Evolutionary conservation across 2,329 filamentous ascomycete genomes (phyloP), one percentile per base, ranked within the genome.

Genomic region (Immersiporthe knoxdaviesiana): DNA sequence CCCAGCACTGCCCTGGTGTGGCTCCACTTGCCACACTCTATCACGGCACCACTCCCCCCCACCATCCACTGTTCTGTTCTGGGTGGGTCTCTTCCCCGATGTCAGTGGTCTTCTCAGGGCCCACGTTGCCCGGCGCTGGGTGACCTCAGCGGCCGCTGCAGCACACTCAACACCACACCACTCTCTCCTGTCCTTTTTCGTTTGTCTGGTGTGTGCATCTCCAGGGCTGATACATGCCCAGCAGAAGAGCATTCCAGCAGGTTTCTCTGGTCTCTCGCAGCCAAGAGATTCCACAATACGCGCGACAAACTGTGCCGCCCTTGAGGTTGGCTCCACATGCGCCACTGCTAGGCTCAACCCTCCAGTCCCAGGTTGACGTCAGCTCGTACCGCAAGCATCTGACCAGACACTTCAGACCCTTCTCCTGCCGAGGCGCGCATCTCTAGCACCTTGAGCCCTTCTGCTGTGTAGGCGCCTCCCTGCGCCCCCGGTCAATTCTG

Each of bases 361-460:
- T 37, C 18, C 35, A 37, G 21, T 35, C 37, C 18, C 39, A n/a
- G 60, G n/a, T 68, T 68, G 66, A 68, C 66, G 66, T 68, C 66
- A 68, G 60, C 35, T 44, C 37, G 30, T 63, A 56, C 59, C 47
- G 50, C 63, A 59, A 44, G 14, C 32, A 63, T 39, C 41, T 32
- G 37, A 62, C 37, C 24, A 44, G 18, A 62, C 59, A n/a, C n/a
- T n/a, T n/a, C n/a, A 21, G 35, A 35, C 35, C 35, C 35, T 62
- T 37, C 37, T 62, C 30, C 32, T 35, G 32, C 61, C 41, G 41
- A 63, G 18, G 50, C 61, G 61, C 61, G 24, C 41, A 35, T 30
- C 24, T 44, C n/a, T 58, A 44, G 54, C 30, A 63, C 61, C 12
- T 47, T 30, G 37, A 27, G n/a, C 16, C 16, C 47, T 44, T 12